Evolutionary conservation across 208 protist species (phyloP), one percentile per base, ranked within the genome.

Genomic region (Naegleria gruberi): DNA sequence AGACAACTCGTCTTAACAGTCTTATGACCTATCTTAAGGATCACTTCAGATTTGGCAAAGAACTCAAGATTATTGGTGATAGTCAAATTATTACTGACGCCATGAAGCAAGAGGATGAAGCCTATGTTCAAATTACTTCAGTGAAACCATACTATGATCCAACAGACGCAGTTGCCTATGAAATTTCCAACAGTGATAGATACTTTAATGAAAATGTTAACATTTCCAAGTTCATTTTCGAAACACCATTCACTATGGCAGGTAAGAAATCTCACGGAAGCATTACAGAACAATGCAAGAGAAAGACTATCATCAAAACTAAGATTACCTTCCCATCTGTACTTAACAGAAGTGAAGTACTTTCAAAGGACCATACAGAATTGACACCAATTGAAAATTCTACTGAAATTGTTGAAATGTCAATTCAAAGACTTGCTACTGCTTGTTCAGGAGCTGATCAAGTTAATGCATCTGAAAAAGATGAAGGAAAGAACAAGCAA

Each of bases 201-300:
- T 88, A 87, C 37, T 94, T 94, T 82, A 91, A 93, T 3, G 44
- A 85, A 45, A 89, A 47, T 65, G 26, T 51, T 5, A 86, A 44
- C n/a, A 90, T 92, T 0, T 26, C 44, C 4, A 45, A 82, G 12
- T 95, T 95, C 82, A 89, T 92, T 17, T 95, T 92, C 40, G 90
- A 93, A 46, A 94, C 92, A n/a, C 94, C 94, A 34, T 95, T 94
- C 44, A 95, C 94, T 8, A 83, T 93, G 40, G 82, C 41, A 55
- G 92, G 93, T 30, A 82, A 82, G 42, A 94, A 93, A 51, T 82
- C 90, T 40, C 91, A 94, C 40, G 92, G 92, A 23, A 41, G 51
- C 43, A 91, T 95, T 19, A 91, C 65, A 7, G 93, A 95, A 34
- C 93, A 95, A 87, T 95, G 91, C 43, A 92, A 93, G 47, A 81